These are phyloP conservation scores for Grosmannia clavigera DNA, from an alignment of 2,329 filamentous ascomycete species.

Conservation along the genomic window DNA sequence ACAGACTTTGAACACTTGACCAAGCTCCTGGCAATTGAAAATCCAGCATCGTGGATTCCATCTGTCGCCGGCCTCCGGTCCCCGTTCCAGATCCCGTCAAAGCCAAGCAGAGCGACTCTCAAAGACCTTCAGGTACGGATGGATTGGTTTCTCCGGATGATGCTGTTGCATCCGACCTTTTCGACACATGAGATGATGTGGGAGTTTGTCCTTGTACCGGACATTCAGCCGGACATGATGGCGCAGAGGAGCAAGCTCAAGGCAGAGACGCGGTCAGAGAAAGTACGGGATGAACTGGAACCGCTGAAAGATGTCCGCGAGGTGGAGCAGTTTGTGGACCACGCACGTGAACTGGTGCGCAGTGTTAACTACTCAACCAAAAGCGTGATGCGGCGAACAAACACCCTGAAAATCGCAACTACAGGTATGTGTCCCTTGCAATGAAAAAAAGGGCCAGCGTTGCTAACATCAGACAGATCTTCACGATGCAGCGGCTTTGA, in stretches of 20 bases:
- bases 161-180: constrained; percentile 84
- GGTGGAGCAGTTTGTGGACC: constrained; percentile 84
- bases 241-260: constrained; percentile 79
- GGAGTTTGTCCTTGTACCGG: constrained; percentile 97
- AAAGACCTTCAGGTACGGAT: constrained; percentile 78
- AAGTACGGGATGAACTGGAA: constrained; percentile 76
- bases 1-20: constrained; percentile 85
- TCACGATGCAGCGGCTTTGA: constrained; percentile 48
- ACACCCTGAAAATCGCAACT: constrained; percentile 54
- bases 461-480: constrained; percentile 36
- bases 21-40: constrained; percentile 71
- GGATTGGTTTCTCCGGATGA: constrained; percentile 76
- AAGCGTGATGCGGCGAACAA: constrained; percentile 68
- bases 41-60: constrained; percentile 92
- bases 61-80: constrained; percentile 64
- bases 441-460: too few relatives aligned
- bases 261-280: constrained; percentile 69
- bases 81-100: constrained; percentile 86
- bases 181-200: constrained; percentile 93
- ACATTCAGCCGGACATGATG: constrained; percentile 83
- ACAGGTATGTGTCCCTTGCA: constrained; percentile 33
- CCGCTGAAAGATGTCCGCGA: constrained; percentile 74
- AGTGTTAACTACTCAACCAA: constrained; percentile 74
- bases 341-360: constrained; percentile 81
- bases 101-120: constrained; percentile 75